Evolutionary conservation across 192 early-diverging fungal species (phyloP).

Genomic region (Coemansia sp.): DNA sequence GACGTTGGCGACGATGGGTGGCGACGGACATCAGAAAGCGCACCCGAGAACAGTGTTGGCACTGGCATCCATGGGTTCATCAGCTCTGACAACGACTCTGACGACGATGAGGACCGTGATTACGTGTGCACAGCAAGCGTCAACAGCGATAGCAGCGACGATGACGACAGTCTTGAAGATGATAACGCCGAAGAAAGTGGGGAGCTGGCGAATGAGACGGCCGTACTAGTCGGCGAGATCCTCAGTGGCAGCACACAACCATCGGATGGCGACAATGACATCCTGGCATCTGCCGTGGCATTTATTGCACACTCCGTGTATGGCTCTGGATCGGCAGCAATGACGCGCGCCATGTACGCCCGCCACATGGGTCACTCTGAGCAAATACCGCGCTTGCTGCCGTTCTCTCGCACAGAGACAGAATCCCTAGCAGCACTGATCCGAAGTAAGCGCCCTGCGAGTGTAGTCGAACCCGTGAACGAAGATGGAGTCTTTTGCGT

Average conservation of each 20-base stretch:
- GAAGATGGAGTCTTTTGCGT: conserved; percentile 27
- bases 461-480: neutral
- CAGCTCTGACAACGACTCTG: conserved; percentile 1
- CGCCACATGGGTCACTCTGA: conserved; percentile 10
- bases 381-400: conserved; percentile 11
- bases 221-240: conserved; percentile 36
- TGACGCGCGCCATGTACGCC: conserved; percentile 41
- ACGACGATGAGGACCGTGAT: conserved; percentile 27
- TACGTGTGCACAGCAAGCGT: conserved; percentile 21
- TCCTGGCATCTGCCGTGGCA: conserved; percentile 26
- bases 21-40: neutral
- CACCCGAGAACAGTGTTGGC: neutral
- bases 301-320: conserved; percentile 43
- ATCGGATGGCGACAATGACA: conserved; percentile 19
- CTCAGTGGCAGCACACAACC: conserved; percentile 5
- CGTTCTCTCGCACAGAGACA: conserved; percentile 27
- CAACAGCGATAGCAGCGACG: conserved; percentile 18
- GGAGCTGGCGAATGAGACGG: conserved; percentile 10
- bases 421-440: conserved; percentile 44
- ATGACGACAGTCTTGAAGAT: conserved; percentile 19
- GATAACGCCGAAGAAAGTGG: conserved; percentile 9
- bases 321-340: conserved; percentile 8
- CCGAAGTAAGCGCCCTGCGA: conserved; percentile 22
- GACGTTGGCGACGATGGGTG: neutral
- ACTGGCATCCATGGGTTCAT: neutral